phyloP scores from a whole-genome alignment of 108 stramenopile genomes.

The Cyclotella choctawhatcheeana region DNA sequence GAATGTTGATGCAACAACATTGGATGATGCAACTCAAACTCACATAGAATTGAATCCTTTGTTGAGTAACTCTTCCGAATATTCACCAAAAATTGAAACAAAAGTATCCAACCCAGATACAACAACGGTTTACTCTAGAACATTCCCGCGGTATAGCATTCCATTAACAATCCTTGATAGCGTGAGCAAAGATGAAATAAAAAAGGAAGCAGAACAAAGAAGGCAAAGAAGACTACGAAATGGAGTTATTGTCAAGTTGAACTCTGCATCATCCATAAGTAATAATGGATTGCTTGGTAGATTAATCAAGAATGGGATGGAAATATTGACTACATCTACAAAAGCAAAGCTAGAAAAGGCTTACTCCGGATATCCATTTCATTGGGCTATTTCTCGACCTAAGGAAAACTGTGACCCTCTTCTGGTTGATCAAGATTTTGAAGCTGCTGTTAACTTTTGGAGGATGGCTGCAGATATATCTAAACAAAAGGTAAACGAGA shows the following conservation, averaged over 20 bases:
- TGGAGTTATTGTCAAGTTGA: constrained; percentile 14
- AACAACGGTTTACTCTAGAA: background rate
- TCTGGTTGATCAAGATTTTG: constrained; percentile 40
- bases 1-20: background rate
- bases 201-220: constrained; percentile 16
- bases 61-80: too few relatives aligned
- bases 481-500: background rate
- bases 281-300: background rate
- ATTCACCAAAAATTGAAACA: background rate
- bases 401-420: background rate
- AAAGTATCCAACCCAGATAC: background rate
- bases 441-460: constrained; percentile 48
- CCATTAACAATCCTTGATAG: constrained; percentile 6
- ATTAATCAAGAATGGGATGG: background rate
- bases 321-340: background rate
- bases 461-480: constrained; percentile 46
- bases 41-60: too few relatives aligned
- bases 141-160: constrained; percentile 6
- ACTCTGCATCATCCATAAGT: background rate
- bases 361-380: constrained; percentile 6
- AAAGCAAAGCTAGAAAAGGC: constrained; percentile 1
- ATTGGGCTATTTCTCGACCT: constrained; percentile 3
- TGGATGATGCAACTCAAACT: too few relatives aligned
- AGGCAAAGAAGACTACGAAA: constrained; percentile 1
- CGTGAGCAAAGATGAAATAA: constrained; percentile 1